Base-by-base conservation (phyloP, 495 filamentous ascomycete species). In the Xylaria acuta region DNA sequence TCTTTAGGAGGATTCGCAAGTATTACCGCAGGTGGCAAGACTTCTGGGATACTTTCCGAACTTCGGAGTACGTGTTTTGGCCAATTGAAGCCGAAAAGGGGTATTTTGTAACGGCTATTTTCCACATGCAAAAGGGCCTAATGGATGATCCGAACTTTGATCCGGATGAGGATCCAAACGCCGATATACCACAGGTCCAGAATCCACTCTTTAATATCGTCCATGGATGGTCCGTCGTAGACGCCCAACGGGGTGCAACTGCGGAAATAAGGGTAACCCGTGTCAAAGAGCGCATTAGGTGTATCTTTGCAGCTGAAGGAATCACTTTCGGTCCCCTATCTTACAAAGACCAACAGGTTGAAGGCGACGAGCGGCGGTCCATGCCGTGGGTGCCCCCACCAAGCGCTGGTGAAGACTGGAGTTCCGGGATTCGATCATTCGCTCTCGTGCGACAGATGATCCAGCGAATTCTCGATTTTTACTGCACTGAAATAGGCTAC, bases 21-120 rank as follows among this genome's bases (percentile, higher is more conserved):
- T 14, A 20, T 1, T 69, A 60, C 53, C 2, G 41, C 0, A 47
- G 20, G 38, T 43, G 27, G 45, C 18, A 12, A 27, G 53, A 41
- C 1, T 70, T 62, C 51, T 70, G 68, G 54, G 18, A 38, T n/a
- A 9, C 30, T 2, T 51, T 63, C 32, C 68, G 30, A 3, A 16
- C 0, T 27, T 49, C 54, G 38, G 68, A 70, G n/a, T 70, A 63
- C 16, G 56, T 64, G 14, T 63, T 70, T 20, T 70, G 68, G 68
- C 68, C 56, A 1, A 64, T 70, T 8, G 40, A 70, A 18, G 43
- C 30, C 11, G 27, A 27, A 22, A 20, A 16, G 41, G 68, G 68
- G 0, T 58, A 62, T 30, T 70, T 70, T 27, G 68, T 70, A 51
- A 70, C 68, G 5, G 56, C 54, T 27, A 70, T 70, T 14, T 70